These are phyloP conservation scores for Hymenoscyphus repandus DNA, from an alignment of 2,329 filamentous ascomycete species.

Conservation along the genomic window DNA sequence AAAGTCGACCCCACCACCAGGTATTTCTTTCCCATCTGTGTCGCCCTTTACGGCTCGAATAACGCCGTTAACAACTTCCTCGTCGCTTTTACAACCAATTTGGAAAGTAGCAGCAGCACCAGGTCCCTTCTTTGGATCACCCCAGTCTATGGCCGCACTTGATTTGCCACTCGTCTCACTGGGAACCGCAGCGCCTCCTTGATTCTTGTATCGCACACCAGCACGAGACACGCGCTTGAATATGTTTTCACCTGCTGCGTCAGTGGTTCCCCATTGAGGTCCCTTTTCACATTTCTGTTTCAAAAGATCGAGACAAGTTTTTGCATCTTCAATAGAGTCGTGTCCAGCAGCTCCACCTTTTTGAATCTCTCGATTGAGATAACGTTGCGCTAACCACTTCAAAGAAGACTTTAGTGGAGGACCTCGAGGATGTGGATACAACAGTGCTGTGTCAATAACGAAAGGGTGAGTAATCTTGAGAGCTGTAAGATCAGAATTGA, in stretches of 20 bases:
- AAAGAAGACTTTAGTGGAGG: conserved; percentile 85
- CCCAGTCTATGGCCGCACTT: conserved; percentile 84
- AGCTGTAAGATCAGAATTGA: conserved; percentile 79
- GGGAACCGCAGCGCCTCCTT: conserved; percentile 53
- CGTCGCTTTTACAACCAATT: conserved; percentile 54
- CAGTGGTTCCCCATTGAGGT: conserved; percentile 74
- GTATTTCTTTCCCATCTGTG: conserved; percentile 50
- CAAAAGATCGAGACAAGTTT: conserved; percentile 84
- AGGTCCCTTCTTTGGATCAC: conserved; percentile 61
- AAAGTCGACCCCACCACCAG: conserved; percentile 58
- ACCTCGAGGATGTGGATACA: conserved; percentile 87
- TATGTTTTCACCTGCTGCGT: conserved; percentile 77
- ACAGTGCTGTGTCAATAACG: conserved; percentile 83
- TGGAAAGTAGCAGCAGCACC: conserved; percentile 51
- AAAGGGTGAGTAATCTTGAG: conserved; percentile 86
- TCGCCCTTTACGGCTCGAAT: conserved; percentile 57
- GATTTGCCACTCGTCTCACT: conserved; percentile 50
- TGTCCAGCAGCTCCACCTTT: conserved; percentile 63
- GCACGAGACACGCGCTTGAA: conserved; percentile 73
- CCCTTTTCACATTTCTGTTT: conserved; percentile 96
- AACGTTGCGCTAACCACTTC: conserved; percentile 84
- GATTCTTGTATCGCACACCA: conserved; percentile 56
- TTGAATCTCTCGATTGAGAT: conserved; percentile 82
- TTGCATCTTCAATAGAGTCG: conserved; percentile 88
- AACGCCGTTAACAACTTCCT: conserved; percentile 50